Conservation (phyloP, 2,329 filamentous ascomycete genomes). For the Fusarium sp. region DNA sequence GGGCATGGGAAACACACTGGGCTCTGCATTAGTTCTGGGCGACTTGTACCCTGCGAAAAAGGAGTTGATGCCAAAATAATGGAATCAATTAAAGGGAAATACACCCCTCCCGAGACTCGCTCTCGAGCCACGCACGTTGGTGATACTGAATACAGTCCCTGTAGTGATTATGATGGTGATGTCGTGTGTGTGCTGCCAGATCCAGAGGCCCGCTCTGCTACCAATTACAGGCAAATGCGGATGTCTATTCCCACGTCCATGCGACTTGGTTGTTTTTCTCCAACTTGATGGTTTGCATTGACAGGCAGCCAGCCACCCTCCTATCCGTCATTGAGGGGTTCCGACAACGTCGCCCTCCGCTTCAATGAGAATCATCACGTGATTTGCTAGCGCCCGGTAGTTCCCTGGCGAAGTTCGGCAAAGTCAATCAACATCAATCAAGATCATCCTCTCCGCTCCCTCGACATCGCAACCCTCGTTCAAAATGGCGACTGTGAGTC, state of each 20-base stretch:
- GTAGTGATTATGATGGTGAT: not conserved
- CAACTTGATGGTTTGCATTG: conserved; percentile 1
- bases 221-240: too few species aligned
- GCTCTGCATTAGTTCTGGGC: conserved; percentile 52
- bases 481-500: conserved; percentile 81
- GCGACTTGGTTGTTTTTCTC: not conserved
- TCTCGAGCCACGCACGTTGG: not conserved
- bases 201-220: too few species aligned
- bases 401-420: conserved; percentile 60
- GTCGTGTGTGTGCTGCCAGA: not conserved
- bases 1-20: conserved; percentile 46
- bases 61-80: conserved; percentile 49
- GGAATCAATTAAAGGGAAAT: conserved; percentile 48
- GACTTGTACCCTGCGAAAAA: conserved; percentile 45
- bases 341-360: conserved; percentile 35
- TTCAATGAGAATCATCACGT: conserved; percentile 51
- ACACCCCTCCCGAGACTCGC: conserved; percentile 34
- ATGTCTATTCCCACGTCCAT: too few species aligned
- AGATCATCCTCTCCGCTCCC: conserved; percentile 67
- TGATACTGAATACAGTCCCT: not conserved
- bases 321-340: conserved; percentile 44
- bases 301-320: not conserved
- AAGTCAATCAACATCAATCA: conserved; percentile 63
- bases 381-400: conserved; percentile 48
- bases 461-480: conserved; percentile 62